Evolutionary conservation across 208 protist species (phyloP).

Genomic region (Trypanosoma cruzi): DNA sequence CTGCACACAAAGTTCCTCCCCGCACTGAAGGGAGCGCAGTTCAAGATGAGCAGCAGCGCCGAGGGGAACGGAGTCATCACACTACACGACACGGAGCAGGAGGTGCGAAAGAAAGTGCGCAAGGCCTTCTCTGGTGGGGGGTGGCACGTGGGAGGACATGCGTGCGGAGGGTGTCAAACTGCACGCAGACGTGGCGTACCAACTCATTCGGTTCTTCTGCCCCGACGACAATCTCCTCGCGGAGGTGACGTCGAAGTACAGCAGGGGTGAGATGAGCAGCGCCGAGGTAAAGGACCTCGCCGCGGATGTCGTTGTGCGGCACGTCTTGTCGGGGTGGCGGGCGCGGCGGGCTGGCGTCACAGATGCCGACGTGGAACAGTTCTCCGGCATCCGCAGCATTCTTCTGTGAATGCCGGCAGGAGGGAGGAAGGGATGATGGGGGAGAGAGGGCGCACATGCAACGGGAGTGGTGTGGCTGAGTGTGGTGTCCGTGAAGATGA

Average conservation of each 20-base stretch:
- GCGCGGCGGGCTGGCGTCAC: slow-evolving; percentile 60
- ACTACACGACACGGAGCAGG: slow-evolving; percentile 94
- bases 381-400: slow-evolving; percentile 79
- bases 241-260: slow-evolving; percentile 74
- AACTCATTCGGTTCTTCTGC: slow-evolving; percentile 97
- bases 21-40: slow-evolving; percentile 93
- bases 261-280: slow-evolving; percentile 70
- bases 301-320: slow-evolving; percentile 61
- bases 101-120: slow-evolving; percentile 96
- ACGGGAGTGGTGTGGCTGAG: no score
- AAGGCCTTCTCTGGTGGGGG: slow-evolving; percentile 98
- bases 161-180: slow-evolving; percentile 91
- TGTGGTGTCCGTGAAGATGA: background rate
- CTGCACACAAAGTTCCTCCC: slow-evolving; percentile 98
- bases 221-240: slow-evolving; percentile 94
- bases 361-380: slow-evolving; percentile 68
- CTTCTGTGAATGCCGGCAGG: slow-evolving; percentile 27
- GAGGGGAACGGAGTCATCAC: slow-evolving; percentile 93
- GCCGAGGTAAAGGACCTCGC: slow-evolving; percentile 80
- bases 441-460: background rate
- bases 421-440: background rate
- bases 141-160: slow-evolving; percentile 96
- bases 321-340: slow-evolving; percentile 72
- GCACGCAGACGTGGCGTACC: slow-evolving; percentile 95
- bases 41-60: slow-evolving; percentile 98